Base-by-base conservation (phyloP, 1,139 yeast species). In the Candida gigantensis region DNA sequence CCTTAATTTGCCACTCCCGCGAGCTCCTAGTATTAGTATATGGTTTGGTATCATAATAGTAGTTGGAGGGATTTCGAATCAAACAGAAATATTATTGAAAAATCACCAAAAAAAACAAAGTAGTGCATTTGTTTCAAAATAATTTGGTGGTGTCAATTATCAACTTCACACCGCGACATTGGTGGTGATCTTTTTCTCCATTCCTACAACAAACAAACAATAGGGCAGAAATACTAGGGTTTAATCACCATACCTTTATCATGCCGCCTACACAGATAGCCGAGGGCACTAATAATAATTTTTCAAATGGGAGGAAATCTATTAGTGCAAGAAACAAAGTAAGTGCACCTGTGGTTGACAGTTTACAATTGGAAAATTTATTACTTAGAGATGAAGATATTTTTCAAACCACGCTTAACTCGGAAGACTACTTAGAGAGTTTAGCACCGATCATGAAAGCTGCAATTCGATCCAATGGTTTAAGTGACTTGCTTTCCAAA, bases 351-450 rank as follows among this genome's bases (percentile, higher is more conserved):
- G 33, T 34, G 3, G 37, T 48, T 12, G 68, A 65, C 26, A 60
- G 62, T n/a, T 46, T 65, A 13, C 70, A 65, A 28, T 52, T 71
- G 30, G 75, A 70, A 44, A 65, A 61, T 42, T 51, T 71, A 16
- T 55, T 71, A 24, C 54, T 71, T 10, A 56, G 74, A 32, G 74
- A 71, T 45, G 75, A 70, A 32, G 75, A 70, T 45, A 65, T 70
- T 30, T 71, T 69, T 47, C 73, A 68, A 42, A 66, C 74, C 1
- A 70, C 81, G 1, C 56, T 79, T 24, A 68, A 72, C 35, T 77
- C 88, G 1, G 86, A 81, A 38, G 90, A 84, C 50, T 84, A 82
- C 53, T 61, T 87, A 28, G 95, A 87, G 47, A 87, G 84, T 57
- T 68, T 87, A 42, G 86, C 89, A 2, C 95, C 95, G 1, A 74